These are phyloP conservation scores for Agaricales sp. DNA, from an alignment of 1,284 basidiomycete genomes.

Conservation along the genomic window DNA sequence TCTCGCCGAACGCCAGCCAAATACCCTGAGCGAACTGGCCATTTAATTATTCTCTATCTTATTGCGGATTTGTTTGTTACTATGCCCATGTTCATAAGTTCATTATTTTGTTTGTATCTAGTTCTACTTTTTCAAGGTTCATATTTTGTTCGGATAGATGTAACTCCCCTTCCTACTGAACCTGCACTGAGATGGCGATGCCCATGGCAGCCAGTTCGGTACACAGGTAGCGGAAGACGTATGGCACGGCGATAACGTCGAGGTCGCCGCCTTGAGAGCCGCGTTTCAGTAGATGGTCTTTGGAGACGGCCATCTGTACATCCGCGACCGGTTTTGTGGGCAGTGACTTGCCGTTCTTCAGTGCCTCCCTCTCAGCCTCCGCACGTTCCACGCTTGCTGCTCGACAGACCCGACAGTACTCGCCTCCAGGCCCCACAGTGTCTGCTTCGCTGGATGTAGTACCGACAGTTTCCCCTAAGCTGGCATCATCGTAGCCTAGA, in stretches of 20 bases:
- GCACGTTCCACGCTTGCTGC: constrained; percentile 56
- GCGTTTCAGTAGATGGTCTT: constrained; percentile 50
- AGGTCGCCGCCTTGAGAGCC: constrained; percentile 62
- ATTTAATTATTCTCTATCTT: neutral
- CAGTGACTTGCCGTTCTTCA: constrained; percentile 37
- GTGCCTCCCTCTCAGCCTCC: constrained; percentile 39
- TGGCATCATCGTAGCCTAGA: constrained; percentile 84
- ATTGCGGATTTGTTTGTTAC: neutral
- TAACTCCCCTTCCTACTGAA: constrained; percentile 24
- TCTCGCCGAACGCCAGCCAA: neutral
- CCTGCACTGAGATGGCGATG: constrained; percentile 70
- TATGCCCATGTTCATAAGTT: neutral
- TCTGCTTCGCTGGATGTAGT: constrained; percentile 39
- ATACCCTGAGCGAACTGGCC: neutral
- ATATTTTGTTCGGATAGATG: neutral
- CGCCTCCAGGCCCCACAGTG: constrained; percentile 62
- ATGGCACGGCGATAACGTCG: constrained; percentile 93
- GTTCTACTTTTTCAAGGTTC: neutral
- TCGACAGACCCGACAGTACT: constrained; percentile 90
- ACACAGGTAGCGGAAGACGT: constrained; percentile 87
- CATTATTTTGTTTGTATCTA: neutral
- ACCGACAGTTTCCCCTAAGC: constrained; percentile 52
- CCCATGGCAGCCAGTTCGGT: constrained; percentile 82
- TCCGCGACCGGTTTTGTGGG: constrained; percentile 30
- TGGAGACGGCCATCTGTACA: constrained; percentile 52